Evolutionary conservation across 257 asterid genomes (phyloP), one percentile per base, ranked within the genome.

Genomic region (Lithospermum erythrorhizon): DNA sequence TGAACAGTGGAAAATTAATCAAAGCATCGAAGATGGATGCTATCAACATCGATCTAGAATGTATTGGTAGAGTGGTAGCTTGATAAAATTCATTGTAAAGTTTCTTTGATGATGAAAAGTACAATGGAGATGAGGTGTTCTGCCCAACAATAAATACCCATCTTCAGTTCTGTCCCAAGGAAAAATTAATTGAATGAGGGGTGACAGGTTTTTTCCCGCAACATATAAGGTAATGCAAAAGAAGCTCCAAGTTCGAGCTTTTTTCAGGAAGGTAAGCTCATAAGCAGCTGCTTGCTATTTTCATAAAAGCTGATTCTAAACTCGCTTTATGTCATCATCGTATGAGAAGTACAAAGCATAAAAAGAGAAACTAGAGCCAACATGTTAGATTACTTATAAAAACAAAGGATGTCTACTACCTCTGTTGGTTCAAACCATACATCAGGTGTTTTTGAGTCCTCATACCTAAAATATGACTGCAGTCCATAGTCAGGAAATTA

Each of bases 341-440:
- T n/a, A n/a, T n/a, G n/a, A 41, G 18, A 13, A 41, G 2, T 9
- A 41, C 3, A 41, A 41, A 14, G 4, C 18, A 41, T 32, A n/a
- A 7, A 8, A 35, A 10, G 30, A 61, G 61, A 58, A 0, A 52
- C 15, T 15, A 53, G 24, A 53, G 57, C 24, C 25, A 20, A n/a
- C 21, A 57, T 14, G 61, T 1, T 18, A 10, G 13, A n/a, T 35
- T 53, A 13, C 4, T 18, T 30, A 17, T 20, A 56, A 52, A 35
- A 55, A 22, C 45, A 14, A 65, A 72, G 58, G 53, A 24, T 11
- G 16, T 56, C 59, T 62, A 68, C 64, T 86, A 93, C 99, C 97
- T 89, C 91, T 21, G 84, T 77, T 32, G 97, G 88, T 74, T 93
- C 99, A 74, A 89, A 93, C 99, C 99, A 93, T 54, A 93, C 95